Evolutionary conservation across 148 eudicot species (phyloP), one percentile per base, ranked within the genome.

Genomic region (Beta vulgaris): DNA sequence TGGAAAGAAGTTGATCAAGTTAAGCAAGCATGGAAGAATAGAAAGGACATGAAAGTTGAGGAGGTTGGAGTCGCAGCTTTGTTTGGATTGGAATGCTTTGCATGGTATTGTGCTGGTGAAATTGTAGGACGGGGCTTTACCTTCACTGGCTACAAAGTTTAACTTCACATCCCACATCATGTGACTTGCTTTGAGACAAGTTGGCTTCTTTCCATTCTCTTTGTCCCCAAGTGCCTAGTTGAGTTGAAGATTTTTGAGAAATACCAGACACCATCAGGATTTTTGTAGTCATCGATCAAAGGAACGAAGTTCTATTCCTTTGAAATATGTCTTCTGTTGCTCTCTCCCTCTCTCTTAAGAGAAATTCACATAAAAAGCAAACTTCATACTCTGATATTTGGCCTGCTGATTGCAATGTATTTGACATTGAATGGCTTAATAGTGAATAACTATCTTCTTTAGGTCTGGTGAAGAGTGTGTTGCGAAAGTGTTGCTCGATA

Each of bases 101-200:
- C 90, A 35, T 90, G 93, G 93, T 88, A 72, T 73, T 88, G 88
- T 78, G 90, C 87, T 31, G 93, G 93, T 28, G 90, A 90, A 82
- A 80, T 88, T 18, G 82, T 83, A 34, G 93, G 93, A 59, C 82
- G 91, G 68, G 91, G 93, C 62, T 88, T 88, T 78, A 85, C 86
- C 43, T 28, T 90, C 69, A 85, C 86, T 35, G 91, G 93, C 82
- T 88, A 90, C 79, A 53, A 77, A 73, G 89, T 83, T 68, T 90
- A 77, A 82, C 29, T 53, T 72, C 62, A 18, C 31, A 51, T 29
- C 10, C 69, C 40, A 19, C 74, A 37, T 69, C 74, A 40, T 19
- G 59, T 77, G 80, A 62, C 61, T 68, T 64, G 62, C 61, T 62
- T 36, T 71, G 35, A 46, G 69, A 39, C 70, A 63, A 76, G 75